Evolutionary conservation across 2,329 filamentous ascomycete genomes (phyloP).

Genomic region (Xenoacremonium recifei): DNA sequence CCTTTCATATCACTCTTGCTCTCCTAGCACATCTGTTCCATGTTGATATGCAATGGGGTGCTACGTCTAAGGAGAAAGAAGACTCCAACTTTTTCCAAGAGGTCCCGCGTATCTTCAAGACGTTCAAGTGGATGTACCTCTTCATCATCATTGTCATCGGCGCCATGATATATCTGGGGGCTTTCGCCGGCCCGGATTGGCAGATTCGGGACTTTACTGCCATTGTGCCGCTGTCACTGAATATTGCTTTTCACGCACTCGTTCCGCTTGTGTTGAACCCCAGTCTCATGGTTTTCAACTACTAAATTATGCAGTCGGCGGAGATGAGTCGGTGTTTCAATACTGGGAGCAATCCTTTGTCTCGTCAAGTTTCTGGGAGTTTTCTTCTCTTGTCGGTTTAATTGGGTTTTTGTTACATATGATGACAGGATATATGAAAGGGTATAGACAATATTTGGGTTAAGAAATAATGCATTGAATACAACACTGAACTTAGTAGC

Average conservation of each 20-base stretch:
- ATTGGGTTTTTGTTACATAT: too few species aligned
- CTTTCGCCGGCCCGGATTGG: conserved; percentile 52
- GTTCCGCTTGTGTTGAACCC: too few species aligned
- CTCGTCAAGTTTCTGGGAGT: too few species aligned
- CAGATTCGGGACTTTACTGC: conserved; percentile 57
- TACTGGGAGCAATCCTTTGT: too few species aligned
- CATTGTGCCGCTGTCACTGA: conserved; percentile 57
- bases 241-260: conserved; percentile 38
- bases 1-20: conserved; percentile 40
- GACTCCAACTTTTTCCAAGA: conserved; percentile 57
- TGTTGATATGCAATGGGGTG: conserved; percentile 48
- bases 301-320: too few species aligned
- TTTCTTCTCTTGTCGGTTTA: too few species aligned
- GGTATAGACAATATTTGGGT: too few species aligned
- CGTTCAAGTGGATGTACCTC: conserved; percentile 54
- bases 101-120: conserved; percentile 52
- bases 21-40: conserved; percentile 43
- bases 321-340: too few species aligned
- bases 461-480: too few species aligned
- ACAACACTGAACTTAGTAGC: too few species aligned
- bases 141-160: conserved; percentile 43
- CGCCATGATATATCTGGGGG: conserved; percentile 48
- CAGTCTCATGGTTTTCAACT: too few species aligned
- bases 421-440: too few species aligned
- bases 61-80: conserved; percentile 59